Conservation (phyloP, 163 green algal genomes). For the Coccomyxa subellipsoidea region DNA sequence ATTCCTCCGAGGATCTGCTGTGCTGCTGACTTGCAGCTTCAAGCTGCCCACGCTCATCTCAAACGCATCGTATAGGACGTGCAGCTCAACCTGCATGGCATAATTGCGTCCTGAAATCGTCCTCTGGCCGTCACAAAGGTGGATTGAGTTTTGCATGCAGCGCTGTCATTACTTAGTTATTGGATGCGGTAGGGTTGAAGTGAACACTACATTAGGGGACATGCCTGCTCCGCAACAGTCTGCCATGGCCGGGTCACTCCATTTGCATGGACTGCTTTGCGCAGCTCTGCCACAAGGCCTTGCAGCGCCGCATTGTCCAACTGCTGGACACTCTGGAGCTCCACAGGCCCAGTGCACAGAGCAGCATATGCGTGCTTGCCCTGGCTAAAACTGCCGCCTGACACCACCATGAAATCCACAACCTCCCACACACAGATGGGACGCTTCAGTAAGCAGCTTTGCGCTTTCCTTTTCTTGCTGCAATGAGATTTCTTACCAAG, state of each 20-base stretch:
- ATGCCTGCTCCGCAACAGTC: neutral
- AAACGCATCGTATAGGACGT: neutral
- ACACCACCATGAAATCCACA: neutral
- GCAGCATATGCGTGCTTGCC: neutral
- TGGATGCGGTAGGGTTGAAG: no score
- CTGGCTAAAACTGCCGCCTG: neutral
- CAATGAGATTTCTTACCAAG: no score
- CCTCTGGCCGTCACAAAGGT: no score
- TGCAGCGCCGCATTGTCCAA: neutral
- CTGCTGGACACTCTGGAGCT: neutral
- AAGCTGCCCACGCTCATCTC: neutral
- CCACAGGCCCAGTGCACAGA: neutral
- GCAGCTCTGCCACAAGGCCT: neutral
- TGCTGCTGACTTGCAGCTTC: neutral
- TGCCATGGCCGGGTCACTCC: neutral
- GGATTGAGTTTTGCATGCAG: no score
- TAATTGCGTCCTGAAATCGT: neutral
- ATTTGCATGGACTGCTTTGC: neutral
- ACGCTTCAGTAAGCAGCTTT: no score
- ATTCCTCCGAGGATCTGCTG: neutral
- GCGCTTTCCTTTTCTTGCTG: no score
- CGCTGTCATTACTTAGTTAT: no score
- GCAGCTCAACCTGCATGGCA: constrained; percentile 6
- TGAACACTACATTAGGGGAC: neutral
- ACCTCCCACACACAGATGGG: neutral